Conservation (phyloP, 2,329 filamentous ascomycete species). For the Hypoxylon rubiginosum region DNA sequence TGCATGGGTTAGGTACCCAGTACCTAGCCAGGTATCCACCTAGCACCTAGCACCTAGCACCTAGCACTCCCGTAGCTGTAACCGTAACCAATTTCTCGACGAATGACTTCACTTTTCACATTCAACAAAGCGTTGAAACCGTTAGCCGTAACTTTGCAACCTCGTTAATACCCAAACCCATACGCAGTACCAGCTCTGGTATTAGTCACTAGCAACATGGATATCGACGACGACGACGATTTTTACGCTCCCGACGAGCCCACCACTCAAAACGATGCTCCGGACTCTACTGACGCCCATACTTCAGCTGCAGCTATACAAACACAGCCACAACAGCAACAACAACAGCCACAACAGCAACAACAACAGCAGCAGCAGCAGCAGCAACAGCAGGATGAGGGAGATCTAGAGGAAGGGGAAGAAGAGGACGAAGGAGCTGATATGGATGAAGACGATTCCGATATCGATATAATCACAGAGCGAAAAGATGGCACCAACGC, state of each 20-base stretch:
- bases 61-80: too few species aligned
- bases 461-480: conserved; percentile 77
- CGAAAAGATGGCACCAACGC: conserved; percentile 74
- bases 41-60: too few species aligned
- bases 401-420: conserved; percentile 74
- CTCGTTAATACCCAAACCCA: background rate
- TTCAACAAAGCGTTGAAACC: background rate
- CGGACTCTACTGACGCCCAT: conserved; percentile 9
- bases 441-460: conserved; percentile 73
- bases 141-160: background rate
- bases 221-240: conserved; percentile 77
- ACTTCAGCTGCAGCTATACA: conserved; percentile 9
- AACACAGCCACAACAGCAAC: conserved; percentile 17
- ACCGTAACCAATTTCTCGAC: background rate
- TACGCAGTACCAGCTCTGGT: background rate
- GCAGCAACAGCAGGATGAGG: conserved; percentile 57
- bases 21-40: background rate
- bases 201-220: conserved; percentile 62
- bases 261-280: conserved; percentile 52
- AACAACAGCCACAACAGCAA: too few species aligned
- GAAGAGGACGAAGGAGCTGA: conserved; percentile 73
- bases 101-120: conserved; percentile 5
- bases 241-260: conserved; percentile 74
- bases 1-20: background rate
- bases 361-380: too few species aligned